These are phyloP conservation scores for Chrysanthemum lavandulifolium DNA, from an alignment of 129 eudicot genomes.

Conservation along the genomic window DNA sequence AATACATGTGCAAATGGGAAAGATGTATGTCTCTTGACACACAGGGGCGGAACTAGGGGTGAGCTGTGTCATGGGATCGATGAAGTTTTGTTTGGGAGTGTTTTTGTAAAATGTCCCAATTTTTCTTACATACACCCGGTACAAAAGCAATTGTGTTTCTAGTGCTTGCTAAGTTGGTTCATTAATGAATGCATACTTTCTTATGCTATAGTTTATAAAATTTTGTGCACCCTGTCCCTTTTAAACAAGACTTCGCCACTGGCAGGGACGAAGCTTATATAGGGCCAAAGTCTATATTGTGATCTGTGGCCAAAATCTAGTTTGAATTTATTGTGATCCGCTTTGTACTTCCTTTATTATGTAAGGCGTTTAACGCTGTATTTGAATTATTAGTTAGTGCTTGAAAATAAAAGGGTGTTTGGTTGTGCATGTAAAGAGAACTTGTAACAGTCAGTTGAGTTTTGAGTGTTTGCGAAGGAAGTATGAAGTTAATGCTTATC, in stretches of 20 bases:
- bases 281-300: neutral
- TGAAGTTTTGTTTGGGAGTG: neutral
- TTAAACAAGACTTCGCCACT: too few species aligned
- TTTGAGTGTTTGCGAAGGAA: neutral
- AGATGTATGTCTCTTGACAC: neutral
- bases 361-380: neutral
- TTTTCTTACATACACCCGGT: too few species aligned
- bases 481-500: neutral
- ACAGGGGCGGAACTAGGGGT: too few species aligned
- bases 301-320: too few species aligned
- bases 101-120: too few species aligned
- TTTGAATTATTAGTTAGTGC: conserved; percentile 1
- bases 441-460: neutral
- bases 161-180: too few species aligned
- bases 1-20: conserved; percentile 19
- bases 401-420: neutral
- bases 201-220: too few species aligned
- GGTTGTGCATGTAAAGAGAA: neutral
- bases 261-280: too few species aligned
- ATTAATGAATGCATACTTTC: too few species aligned
- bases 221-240: too few species aligned
- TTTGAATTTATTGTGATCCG: neutral
- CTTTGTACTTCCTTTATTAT: neutral
- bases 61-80: too few species aligned
- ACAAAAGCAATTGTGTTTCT: too few species aligned